phyloP scores from a whole-genome alignment of 441 rosid species.

The Adansonia madagascariensis region DNA sequence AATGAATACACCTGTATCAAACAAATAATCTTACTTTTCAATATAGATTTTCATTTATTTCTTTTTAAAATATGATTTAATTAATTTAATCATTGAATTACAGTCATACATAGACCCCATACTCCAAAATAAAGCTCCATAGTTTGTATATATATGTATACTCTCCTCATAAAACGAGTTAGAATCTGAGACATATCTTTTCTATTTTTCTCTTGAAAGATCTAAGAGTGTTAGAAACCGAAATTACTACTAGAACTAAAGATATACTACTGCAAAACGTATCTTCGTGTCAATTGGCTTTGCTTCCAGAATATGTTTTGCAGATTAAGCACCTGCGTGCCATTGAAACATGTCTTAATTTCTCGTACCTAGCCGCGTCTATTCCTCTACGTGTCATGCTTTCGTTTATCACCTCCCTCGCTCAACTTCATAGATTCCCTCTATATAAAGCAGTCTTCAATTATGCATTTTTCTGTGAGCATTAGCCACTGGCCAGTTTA shows the following conservation, averaged over 20 bases:
- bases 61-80: too few species aligned
- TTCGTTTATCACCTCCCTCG: slow-evolving; percentile 9
- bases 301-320: background rate
- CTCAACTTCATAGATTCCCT: slow-evolving; percentile 11
- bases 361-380: slow-evolving; percentile 37
- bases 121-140: too few species aligned
- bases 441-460: background rate
- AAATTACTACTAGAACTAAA: background rate
- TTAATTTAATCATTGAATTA: too few species aligned
- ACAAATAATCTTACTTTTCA: too few species aligned
- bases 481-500: slow-evolving; percentile 18
- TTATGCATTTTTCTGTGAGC: slow-evolving; percentile 20
- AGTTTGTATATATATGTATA: too few species aligned
- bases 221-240: background rate
- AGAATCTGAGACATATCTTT: too few species aligned
- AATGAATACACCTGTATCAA: too few species aligned
- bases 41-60: too few species aligned
- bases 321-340: slow-evolving; percentile 49
- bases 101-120: too few species aligned
- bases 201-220: too few species aligned
- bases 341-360: slow-evolving; percentile 20
- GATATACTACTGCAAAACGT: background rate
- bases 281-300: slow-evolving; percentile 33
- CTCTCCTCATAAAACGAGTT: too few species aligned
- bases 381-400: slow-evolving; percentile 31